A percentile compares a stretch with the other conserved stretches of the same genome.
phyloP scores from a whole-genome alignment of 805 yeast genomes.

The Lipomyces starkeyi region DNA sequence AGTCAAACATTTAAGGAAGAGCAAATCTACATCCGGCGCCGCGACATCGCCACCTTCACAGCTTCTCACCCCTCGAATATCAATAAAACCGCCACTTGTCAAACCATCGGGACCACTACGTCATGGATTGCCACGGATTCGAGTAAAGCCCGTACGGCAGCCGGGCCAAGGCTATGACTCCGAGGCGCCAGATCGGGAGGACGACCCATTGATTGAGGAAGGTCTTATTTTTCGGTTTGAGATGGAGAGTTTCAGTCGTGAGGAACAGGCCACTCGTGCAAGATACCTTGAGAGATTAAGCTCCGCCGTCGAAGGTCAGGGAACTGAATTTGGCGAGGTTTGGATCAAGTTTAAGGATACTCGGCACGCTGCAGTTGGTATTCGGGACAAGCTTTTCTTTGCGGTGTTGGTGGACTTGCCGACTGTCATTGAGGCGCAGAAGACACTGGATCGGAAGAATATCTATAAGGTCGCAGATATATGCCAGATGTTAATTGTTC shows the following conservation, averaged over 20 bases:
- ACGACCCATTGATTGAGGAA: conserved; percentile 90
- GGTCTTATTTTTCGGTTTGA: conserved; percentile 70
- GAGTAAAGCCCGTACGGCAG: conserved; percentile 65
- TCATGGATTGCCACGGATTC: conserved; percentile 51
- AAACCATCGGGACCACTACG: conserved; percentile 20
- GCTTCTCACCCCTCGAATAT: conserved; percentile 30
- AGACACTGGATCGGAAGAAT: conserved; percentile 87
- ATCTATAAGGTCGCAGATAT: conserved; percentile 85
- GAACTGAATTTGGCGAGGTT: conserved; percentile 72
- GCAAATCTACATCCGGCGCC: conserved; percentile 7
- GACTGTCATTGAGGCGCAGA: conserved; percentile 82
- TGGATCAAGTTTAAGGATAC: conserved; percentile 83
- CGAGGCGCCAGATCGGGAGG: conserved; percentile 94
- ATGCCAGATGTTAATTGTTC: conserved; percentile 80
- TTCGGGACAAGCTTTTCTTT: conserved; percentile 74
- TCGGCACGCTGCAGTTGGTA: conserved; percentile 74
- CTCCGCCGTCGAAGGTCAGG: conserved; percentile 41
- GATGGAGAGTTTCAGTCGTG: conserved; percentile 32
- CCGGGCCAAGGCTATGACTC: conserved; percentile 97
- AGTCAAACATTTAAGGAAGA: conserved; percentile 30
- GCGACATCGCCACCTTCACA: conserved; percentile 12
- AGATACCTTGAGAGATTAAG: conserved; percentile 27
- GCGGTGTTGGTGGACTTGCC: conserved; percentile 91
- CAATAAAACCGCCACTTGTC: conserved; percentile 33
- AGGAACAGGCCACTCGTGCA: conserved; percentile 30